A percentile compares a stretch with the other conserved stretches of the same genome.
phyloP scores from a whole-genome alignment of 225 moss, liverwort and hornwort genomes.

The Straminergon stramineum region DNA sequence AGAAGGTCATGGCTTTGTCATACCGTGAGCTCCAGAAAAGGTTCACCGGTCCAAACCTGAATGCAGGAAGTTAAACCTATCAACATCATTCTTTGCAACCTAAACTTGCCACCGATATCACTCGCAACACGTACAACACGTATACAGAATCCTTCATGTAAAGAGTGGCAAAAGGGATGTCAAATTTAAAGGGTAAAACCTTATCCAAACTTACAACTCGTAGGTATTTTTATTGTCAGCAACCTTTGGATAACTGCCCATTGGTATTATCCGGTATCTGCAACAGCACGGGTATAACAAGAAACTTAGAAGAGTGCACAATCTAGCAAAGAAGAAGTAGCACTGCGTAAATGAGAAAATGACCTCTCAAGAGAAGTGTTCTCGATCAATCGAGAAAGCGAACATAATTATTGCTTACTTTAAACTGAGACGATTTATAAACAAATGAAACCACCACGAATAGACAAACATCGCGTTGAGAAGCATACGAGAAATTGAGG shows the following conservation, averaged over 20 bases:
- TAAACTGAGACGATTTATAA: neutral
- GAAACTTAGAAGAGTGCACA: neutral
- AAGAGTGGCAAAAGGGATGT: neutral
- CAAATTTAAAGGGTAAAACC: neutral
- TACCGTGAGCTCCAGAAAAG: constrained; percentile 99
- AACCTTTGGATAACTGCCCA: constrained; percentile 97
- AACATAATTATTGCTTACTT: neutral
- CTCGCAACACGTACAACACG: neutral
- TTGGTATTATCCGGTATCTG: constrained; percentile 90
- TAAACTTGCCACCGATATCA: neutral
- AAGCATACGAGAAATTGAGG: constrained; percentile 80
- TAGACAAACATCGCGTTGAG: neutral
- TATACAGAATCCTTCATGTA: neutral
- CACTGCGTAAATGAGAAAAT: neutral
- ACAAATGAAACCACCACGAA: neutral
- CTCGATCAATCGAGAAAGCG: neutral
- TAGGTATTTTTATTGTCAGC: constrained; percentile 96
- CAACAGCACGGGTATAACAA: neutral
- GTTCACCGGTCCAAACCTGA: constrained; percentile 96
- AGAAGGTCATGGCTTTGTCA: constrained; percentile 99
- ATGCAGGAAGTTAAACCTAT: neutral
- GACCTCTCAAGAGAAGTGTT: neutral
- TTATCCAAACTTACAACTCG: constrained; percentile 59
- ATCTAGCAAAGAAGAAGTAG: neutral
- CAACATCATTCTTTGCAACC: neutral